Evolutionary conservation across 2,329 filamentous ascomycete species (phyloP), one percentile per base, ranked within the genome.

Genomic region (Colletotrichum cuscutae): DNA sequence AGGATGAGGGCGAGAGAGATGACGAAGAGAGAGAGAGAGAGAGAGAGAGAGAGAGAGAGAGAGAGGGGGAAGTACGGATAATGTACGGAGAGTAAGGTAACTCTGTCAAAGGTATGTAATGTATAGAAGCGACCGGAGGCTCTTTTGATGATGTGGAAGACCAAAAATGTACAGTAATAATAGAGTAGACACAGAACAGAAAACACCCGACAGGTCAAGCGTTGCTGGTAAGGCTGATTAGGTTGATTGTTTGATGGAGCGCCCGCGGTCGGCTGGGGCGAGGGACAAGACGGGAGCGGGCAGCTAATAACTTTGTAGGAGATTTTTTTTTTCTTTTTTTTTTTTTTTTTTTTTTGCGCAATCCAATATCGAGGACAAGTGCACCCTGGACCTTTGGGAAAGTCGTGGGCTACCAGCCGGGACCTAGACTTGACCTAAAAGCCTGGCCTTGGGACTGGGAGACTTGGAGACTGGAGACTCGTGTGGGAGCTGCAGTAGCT

Each of bases 271-370:
- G 68, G 60, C 60, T 65, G 60, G 70, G 66, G 70, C 65, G 42
- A 70, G 19, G 58, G 70, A 57, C 70, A 56, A 65, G 70, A 70
- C 70, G 66, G 70, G 70, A 65, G 66, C 70, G 70, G 66, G 70
- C 70, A 72, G 70, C 66, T 72, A 70, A 57, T 70, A 61, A 72
- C 70, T 72, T 60, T 65, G 70, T 72, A 65, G 70, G 65, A 70
- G 59, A 54, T 52, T 65, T 52, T 60, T 69, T 52, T 68, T 57
- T n/a, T n/a, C n/a, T n/a, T n/a, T 52, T 65, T 52, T 60, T 52
- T 65, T 52, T 60, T 52, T 65, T 52, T 60, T 52, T 65, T 52
- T 60, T 69, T 52, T 68, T 57, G 60, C 65, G 53, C 60, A 59
- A 64, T 42, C 65, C 65, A 42, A 54, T 57, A 35, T 72, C 30